Evolutionary conservation across 148 eudicot species (phyloP).

Genomic region (Persicaria maculosa): DNA sequence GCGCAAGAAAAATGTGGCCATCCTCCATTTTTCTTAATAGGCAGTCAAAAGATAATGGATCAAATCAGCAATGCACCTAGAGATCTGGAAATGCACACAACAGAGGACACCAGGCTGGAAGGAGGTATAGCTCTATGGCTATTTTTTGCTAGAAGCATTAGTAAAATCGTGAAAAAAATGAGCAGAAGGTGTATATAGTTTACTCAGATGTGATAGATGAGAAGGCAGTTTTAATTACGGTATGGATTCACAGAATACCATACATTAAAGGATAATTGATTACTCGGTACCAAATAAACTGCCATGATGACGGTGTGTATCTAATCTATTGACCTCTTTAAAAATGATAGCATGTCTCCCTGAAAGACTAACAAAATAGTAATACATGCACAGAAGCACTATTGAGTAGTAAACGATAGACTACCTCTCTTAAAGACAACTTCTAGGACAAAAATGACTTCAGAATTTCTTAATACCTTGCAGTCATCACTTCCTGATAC

Average conservation of each 20-base stretch:
- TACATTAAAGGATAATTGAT: neutral
- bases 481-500: slow-evolving; percentile 96
- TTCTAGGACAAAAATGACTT: neutral
- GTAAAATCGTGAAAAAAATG: neutral
- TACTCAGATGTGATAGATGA: neutral
- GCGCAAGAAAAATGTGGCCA: neutral
- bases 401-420: neutral
- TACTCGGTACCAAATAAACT: neutral
- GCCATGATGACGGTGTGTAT: neutral
- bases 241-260: neutral
- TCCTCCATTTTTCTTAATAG: neutral
- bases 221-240: neutral
- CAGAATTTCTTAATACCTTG: slow-evolving; percentile 40
- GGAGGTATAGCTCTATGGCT: neutral
- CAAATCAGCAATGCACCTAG: neutral
- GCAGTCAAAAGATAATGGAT: neutral
- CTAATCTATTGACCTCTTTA: neutral
- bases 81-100: neutral
- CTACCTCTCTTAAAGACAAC: neutral
- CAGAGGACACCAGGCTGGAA: neutral
- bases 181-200: neutral
- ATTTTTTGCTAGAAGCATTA: neutral
- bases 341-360: neutral
- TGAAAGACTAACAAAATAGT: neutral
- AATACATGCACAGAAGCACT: neutral